A percentile compares a stretch with the other conserved stretches of the same genome.
Conservation (phyloP, 495 filamentous ascomycete genomes). For the Neurospora sp. region DNA sequence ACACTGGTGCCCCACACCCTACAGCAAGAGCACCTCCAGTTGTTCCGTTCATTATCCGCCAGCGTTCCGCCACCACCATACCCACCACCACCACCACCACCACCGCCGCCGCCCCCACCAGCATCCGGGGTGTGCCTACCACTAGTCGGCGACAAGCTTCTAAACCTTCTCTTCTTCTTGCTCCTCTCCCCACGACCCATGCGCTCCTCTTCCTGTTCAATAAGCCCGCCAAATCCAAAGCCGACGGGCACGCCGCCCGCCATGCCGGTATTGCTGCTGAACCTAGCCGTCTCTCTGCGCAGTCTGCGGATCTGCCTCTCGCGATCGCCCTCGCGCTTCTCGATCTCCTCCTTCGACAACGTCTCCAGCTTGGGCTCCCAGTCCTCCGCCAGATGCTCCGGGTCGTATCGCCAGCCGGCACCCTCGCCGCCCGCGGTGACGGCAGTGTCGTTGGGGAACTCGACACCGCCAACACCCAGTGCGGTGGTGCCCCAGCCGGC, state of each 20-base stretch:
- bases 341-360: conserved; percentile 90
- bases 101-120: conserved; percentile 46
- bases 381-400: conserved; percentile 75
- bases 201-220: conserved; percentile 50
- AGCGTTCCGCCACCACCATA: conserved; percentile 59
- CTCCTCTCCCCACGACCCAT: conserved; percentile 82
- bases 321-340: conserved; percentile 90
- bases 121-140: conserved; percentile 65
- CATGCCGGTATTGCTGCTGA: conserved; percentile 77
- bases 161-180: conserved; percentile 88
- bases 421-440: conserved; percentile 47
- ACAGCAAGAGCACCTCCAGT: conserved; percentile 90
- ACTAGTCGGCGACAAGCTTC: conserved; percentile 71
- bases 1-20: conserved; percentile 77
- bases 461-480: conserved; percentile 34
- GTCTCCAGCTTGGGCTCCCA: conserved; percentile 93
- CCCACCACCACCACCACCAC: conserved; percentile 39
- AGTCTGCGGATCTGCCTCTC: conserved; percentile 82
- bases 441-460: conserved; percentile 84
- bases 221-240: conserved; percentile 45
- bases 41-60: conserved; percentile 67
- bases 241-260: conserved; percentile 50
- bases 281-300: conserved; percentile 82
- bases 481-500: conserved; percentile 44
- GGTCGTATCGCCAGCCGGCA: conserved; percentile 91